Base-by-base conservation (phyloP, 306 rosid species). In the Lotus japonicus region DNA sequence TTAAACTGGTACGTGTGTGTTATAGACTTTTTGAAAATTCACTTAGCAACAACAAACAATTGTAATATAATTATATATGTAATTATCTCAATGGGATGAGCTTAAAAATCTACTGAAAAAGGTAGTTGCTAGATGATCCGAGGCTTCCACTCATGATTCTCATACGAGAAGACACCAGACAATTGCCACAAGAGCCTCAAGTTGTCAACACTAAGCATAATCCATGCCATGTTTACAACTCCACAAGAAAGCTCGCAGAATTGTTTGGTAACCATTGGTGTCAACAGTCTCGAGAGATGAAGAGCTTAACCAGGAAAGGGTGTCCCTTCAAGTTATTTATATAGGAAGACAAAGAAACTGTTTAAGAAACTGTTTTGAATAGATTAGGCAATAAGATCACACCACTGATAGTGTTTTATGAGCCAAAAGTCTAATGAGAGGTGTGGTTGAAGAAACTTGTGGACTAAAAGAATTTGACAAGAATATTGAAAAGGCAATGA, bases 71-170 rank as follows among this genome's bases (percentile, higher is more conserved):
- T 70, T 63, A 39, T 54, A 2, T 49, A 36, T 53, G 39, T 14
- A 38, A n/a, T n/a, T n/a, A 56, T 31, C 33, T 39, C 63, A 53
- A 53, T 21, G n/a, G n/a, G n/a, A 18, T 57, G 7, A 57, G 19
- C 26, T 53, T 54, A 46, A 12, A 51, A 16, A 13, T 61, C 9
- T 69, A 67, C 17, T 11, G 36, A 45, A 59, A 13, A 45, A 45
- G 50, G 14, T 31, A 31, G 36, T 2, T 73, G 88, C 95, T 92
- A 92, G 76, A 74, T 28, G 49, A 92, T 92, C 90, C 91, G 88
- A 79, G 96, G 92, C 84, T 92, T 89, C 69, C 95, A 95, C 54
- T 84, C 87, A 18, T 86, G 92, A 33, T 87, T 81, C 79, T 92
- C 98, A 17, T 89, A 82, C 0, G 87, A 82, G 53, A 89, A 92